These are phyloP conservation scores for Lactarius indigo DNA, from an alignment of 768 basidiomycete genomes.

Conservation along the genomic window DNA sequence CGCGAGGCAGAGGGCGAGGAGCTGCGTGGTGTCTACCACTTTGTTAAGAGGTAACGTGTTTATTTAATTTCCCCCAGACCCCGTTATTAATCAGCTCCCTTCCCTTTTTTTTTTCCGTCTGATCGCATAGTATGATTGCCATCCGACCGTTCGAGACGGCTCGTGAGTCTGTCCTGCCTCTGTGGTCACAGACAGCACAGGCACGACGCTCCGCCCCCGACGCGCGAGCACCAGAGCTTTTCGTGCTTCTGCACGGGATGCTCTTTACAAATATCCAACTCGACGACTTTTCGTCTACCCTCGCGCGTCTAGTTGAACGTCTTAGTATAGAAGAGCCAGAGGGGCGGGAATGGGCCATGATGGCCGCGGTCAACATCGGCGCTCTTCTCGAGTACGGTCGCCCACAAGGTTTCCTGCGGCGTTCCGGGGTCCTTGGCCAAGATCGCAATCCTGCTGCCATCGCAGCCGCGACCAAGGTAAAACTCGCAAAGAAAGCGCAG, in stretches of 20 bases:
- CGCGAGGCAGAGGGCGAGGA: constrained; percentile 83
- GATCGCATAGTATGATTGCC: constrained; percentile 70
- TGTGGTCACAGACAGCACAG: constrained; percentile 82
- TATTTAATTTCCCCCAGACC: not conserved
- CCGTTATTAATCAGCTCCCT: constrained; percentile 1
- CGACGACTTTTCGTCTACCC: constrained; percentile 80
- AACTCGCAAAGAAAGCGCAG: constrained; percentile 33
- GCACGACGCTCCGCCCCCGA: constrained; percentile 74
- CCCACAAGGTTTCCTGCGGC: constrained; percentile 64
- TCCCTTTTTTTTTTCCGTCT: constrained; percentile 1
- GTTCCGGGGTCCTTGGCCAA: constrained; percentile 45
- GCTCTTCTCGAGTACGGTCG: constrained; percentile 87
- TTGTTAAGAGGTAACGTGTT: constrained; percentile 77
- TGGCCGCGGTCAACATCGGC: constrained; percentile 82
- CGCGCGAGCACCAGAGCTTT: constrained; percentile 69
- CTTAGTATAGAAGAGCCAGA: constrained; percentile 77
- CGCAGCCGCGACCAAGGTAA: constrained; percentile 36
- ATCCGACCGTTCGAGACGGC: constrained; percentile 84
- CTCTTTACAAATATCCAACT: constrained; percentile 93
- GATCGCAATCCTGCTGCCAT: constrained; percentile 36
- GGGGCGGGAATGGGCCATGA: constrained; percentile 94
- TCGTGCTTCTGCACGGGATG: constrained; percentile 94
- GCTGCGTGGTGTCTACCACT: constrained; percentile 85
- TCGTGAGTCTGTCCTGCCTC: constrained; percentile 80
- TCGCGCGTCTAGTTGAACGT: constrained; percentile 84